Percentiles rank a stretch among this genome's conserved stretches.
Evolutionary conservation across 2,329 filamentous ascomycete genomes (phyloP).

Genomic region (Colletotrichum lentis): DNA sequence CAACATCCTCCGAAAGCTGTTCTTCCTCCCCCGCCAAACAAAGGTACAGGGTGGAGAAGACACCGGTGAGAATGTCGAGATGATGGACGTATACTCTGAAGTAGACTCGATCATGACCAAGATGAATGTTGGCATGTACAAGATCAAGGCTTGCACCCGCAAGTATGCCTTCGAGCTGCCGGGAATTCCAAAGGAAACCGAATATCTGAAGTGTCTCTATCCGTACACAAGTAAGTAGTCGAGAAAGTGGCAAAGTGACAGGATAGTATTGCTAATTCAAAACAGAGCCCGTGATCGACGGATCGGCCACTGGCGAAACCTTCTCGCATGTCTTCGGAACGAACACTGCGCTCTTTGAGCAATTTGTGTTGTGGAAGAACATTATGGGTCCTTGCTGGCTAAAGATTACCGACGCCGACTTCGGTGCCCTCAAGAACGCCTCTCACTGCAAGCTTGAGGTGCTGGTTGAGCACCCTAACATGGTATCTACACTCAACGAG

Average conservation of each 20-base stretch:
- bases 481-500: constrained; percentile 76
- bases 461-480: constrained; percentile 78
- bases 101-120: constrained; percentile 88
- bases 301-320: constrained; percentile 79
- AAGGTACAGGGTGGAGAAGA: constrained; percentile 66
- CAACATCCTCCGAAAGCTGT: constrained; percentile 91
- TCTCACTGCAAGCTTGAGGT: constrained; percentile 98
- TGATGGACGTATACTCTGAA: constrained; percentile 90
- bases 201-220: constrained; percentile 96
- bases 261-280: constrained; percentile 36
- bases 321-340: constrained; percentile 94
- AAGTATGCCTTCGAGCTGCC: constrained; percentile 97
- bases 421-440: constrained; percentile 83
- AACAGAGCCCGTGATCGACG: constrained; percentile 72
- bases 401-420: constrained; percentile 86
- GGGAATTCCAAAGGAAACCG: constrained; percentile 83
- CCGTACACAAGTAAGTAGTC: constrained; percentile 78
- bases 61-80: constrained; percentile 80
- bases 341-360: constrained; percentile 93
- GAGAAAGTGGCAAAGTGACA: too few species aligned
- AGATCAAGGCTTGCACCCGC: constrained; percentile 86
- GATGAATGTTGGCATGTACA: constrained; percentile 86
- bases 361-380: constrained; percentile 98
- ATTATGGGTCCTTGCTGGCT: constrained; percentile 99
- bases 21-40: constrained; percentile 83